These are phyloP conservation scores for Massariosphaeria phaeospora DNA, from an alignment of 495 filamentous ascomycete species.

Conservation along the genomic window DNA sequence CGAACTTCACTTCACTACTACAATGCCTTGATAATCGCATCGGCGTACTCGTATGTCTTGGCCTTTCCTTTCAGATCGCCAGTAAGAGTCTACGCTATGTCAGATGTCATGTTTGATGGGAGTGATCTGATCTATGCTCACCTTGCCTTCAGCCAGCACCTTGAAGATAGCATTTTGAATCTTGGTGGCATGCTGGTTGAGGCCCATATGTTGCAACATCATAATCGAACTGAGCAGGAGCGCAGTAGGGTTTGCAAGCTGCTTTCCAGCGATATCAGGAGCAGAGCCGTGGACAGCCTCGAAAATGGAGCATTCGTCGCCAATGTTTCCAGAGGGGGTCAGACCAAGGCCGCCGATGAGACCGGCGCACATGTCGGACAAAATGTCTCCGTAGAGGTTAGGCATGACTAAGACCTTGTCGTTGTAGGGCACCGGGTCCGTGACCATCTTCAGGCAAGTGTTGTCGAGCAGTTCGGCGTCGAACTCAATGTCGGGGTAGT, in stretches of 20 bases:
- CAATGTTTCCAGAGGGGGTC: conserved; percentile 96
- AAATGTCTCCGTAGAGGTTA: conserved; percentile 98
- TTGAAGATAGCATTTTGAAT: conserved; percentile 94
- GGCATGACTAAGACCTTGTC: conserved; percentile 99
- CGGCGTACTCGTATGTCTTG: conserved; percentile 86
- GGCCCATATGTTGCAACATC: conserved; percentile 99
- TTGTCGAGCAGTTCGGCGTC: conserved; percentile 97
- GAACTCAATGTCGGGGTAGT: conserved; percentile 90
- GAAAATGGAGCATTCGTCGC: conserved; percentile 77
- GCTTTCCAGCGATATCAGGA: conserved; percentile 95
- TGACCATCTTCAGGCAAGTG: conserved; percentile 96
- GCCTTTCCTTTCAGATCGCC: conserved; percentile 92
- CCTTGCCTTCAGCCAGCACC: conserved; percentile 91
- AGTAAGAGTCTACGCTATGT: conserved; percentile 60
- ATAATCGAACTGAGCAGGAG: conserved; percentile 88
- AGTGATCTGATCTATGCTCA: conserved; percentile 34
- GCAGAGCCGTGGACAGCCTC: conserved; percentile 98
- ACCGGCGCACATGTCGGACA: conserved; percentile 98
- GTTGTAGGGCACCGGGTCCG: conserved; percentile 89
- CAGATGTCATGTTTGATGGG: background rate
- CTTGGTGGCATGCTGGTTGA: conserved; percentile 73
- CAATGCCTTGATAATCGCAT: conserved; percentile 82
- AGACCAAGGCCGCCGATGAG: conserved; percentile 95
- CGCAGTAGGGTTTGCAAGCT: conserved; percentile 91
- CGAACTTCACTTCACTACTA: conserved; percentile 40